Conservation (phyloP, 805 yeast genomes). For the Zygosaccharomyces bisporus region DNA sequence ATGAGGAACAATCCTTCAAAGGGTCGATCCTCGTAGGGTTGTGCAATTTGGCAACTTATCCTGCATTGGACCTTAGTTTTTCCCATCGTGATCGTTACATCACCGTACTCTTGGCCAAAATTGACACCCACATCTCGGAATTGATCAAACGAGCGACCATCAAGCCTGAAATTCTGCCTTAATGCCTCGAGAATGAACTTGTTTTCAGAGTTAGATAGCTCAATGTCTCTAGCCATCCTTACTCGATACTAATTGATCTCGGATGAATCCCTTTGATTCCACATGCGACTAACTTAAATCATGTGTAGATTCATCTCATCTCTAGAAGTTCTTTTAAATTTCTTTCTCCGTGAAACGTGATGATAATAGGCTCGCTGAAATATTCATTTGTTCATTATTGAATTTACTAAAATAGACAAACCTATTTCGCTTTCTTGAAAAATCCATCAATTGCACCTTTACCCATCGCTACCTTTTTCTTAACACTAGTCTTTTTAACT, state of each 20-base stretch:
- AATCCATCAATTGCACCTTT: slow-evolving; percentile 70
- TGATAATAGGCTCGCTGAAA: background rate
- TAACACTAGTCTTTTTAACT: slow-evolving; percentile 26
- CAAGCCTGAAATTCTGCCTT: slow-evolving; percentile 58
- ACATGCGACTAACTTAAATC: too few relatives aligned
- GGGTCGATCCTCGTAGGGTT: slow-evolving; percentile 87
- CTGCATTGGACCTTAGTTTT: slow-evolving; percentile 48
- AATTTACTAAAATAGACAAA: background rate
- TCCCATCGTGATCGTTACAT: slow-evolving; percentile 75
- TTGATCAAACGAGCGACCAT: slow-evolving; percentile 63
- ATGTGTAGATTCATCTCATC: background rate
- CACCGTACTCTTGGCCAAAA: slow-evolving; percentile 73
- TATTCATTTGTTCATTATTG: background rate
- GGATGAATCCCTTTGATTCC: background rate
- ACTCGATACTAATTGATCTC: background rate
- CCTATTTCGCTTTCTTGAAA: slow-evolving; percentile 40
- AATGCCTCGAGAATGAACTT: slow-evolving; percentile 60
- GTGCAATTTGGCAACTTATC: slow-evolving; percentile 68
- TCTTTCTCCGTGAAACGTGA: slow-evolving; percentile 6
- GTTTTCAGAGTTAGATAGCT: slow-evolving; percentile 60
- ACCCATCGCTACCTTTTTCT: slow-evolving; percentile 48
- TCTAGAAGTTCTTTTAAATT: slow-evolving; percentile 1
- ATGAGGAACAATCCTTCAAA: slow-evolving; percentile 88
- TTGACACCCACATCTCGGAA: slow-evolving; percentile 61
- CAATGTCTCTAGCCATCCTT: slow-evolving; percentile 57